Conservation (phyloP, 352 stramenopile species). For the Phytophthora pseudosyringae region DNA sequence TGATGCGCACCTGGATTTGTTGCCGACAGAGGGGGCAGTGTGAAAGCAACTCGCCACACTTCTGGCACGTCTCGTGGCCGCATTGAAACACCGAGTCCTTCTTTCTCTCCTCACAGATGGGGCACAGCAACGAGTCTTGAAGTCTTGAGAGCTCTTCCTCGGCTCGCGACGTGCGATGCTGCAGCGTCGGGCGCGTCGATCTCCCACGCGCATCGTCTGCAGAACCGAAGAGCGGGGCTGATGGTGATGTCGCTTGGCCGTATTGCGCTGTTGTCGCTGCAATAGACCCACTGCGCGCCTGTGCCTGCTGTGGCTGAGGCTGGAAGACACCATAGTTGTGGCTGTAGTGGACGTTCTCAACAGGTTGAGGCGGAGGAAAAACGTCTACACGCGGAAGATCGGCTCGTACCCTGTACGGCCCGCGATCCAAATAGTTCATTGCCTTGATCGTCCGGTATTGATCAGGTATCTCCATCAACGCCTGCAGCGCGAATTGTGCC, state of each 20-base stretch:
- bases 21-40: conserved; percentile 80
- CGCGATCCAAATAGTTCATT: conserved; percentile 60
- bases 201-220: conserved; percentile 13
- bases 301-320: conserved; percentile 23
- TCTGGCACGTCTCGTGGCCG: conserved; percentile 79
- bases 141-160: conserved; percentile 67
- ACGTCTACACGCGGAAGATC: conserved; percentile 74
- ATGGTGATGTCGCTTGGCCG: conserved; percentile 32
- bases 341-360: conserved; percentile 31
- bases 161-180: conserved; percentile 50
- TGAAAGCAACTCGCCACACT: conserved; percentile 55
- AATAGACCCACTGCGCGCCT: conserved; percentile 9
- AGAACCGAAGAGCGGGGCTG: conserved; percentile 31
- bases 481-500: conserved; percentile 79
- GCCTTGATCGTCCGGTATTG: conserved; percentile 85
- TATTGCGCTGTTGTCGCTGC: conserved; percentile 26
- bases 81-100: conserved; percentile 89
- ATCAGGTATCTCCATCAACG: conserved; percentile 87
- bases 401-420: conserved; percentile 50
- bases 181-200: conserved; percentile 28
- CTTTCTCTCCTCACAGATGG: conserved; percentile 76
- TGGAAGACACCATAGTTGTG: conserved; percentile 42
- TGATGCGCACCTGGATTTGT: conserved; percentile 78
- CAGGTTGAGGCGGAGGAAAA: conserved; percentile 54
- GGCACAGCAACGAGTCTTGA: conserved; percentile 70